Conservation (phyloP, 306 rosid species). For the Cucurbita moschata region DNA sequence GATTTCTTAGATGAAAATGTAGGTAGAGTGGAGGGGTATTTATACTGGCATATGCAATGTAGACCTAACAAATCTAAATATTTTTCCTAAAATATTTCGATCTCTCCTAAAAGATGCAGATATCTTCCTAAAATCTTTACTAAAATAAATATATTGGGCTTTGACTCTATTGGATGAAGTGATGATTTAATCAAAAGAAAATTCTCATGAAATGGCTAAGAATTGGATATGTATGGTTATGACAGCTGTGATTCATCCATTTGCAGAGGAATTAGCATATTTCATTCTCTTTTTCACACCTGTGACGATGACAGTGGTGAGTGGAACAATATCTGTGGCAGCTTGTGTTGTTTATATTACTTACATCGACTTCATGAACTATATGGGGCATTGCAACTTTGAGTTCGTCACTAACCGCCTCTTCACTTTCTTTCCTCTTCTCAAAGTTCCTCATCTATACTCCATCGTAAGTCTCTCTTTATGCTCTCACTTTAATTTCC, state of each 20-base stretch:
- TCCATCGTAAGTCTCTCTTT: slow-evolving; percentile 20
- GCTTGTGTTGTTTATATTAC: neutral
- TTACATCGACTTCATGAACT: slow-evolving; percentile 31
- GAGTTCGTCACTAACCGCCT: slow-evolving; percentile 26
- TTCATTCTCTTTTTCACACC: slow-evolving; percentile 15
- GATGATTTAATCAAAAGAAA: too few species aligned
- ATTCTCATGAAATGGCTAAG: too few species aligned
- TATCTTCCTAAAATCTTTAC: too few species aligned
- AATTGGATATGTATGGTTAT: too few species aligned
- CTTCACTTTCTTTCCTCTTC: slow-evolving; percentile 25
- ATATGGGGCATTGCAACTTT: slow-evolving; percentile 37
- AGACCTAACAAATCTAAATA: too few species aligned
- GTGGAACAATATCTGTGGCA: slow-evolving; percentile 7
- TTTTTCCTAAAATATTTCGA: too few species aligned
- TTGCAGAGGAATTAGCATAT: slow-evolving; percentile 26
- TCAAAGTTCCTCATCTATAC: slow-evolving; percentile 31
- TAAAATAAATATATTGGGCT: too few species aligned
- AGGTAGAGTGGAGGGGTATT: too few species aligned
- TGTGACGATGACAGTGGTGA: neutral
- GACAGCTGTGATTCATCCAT: slow-evolving; percentile 39
- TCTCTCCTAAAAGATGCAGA: too few species aligned
- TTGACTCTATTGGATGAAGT: too few species aligned
- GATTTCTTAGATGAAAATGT: too few species aligned
- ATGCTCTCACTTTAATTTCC: neutral
- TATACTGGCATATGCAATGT: too few species aligned